Evolutionary conservation across 345 rosid species (phyloP).

Genomic region (Citrus mangshanensis): DNA sequence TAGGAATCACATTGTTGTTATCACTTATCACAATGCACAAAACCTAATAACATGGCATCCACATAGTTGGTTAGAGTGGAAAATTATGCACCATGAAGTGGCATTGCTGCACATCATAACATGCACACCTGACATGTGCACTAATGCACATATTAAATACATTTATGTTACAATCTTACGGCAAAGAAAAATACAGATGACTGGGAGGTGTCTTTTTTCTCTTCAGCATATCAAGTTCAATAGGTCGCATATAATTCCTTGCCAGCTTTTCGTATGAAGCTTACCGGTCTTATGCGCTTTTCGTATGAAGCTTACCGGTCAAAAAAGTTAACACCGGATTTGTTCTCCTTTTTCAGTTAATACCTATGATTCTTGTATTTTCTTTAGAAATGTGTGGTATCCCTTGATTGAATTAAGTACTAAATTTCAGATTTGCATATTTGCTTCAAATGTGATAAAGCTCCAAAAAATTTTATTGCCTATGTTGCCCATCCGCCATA

Average conservation of each 20-base stretch:
- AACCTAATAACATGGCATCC: neutral
- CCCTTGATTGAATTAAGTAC: neutral
- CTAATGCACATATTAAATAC: neutral
- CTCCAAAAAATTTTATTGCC: constrained; percentile 51
- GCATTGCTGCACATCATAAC: neutral
- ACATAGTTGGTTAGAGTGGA: neutral
- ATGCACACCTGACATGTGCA: neutral
- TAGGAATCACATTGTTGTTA: neutral
- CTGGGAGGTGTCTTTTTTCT: neutral
- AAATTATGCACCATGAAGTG: neutral
- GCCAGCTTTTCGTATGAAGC: neutral
- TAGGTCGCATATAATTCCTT: neutral
- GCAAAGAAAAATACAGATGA: neutral
- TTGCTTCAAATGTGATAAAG: constrained; percentile 38
- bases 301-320: too few relatives aligned
- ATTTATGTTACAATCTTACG: neutral
- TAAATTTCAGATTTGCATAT: constrained; percentile 46
- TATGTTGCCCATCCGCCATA: constrained; percentile 46
- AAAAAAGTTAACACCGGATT: neutral
- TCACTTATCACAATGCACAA: neutral
- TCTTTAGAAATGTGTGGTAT: neutral
- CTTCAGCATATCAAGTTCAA: too few relatives aligned
- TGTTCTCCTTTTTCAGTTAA: neutral
- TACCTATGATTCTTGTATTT: neutral
- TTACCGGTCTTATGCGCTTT: neutral